Conservation (phyloP, 2,329 filamentous ascomycete genomes). For the Teratosphaeria nubilosa region DNA sequence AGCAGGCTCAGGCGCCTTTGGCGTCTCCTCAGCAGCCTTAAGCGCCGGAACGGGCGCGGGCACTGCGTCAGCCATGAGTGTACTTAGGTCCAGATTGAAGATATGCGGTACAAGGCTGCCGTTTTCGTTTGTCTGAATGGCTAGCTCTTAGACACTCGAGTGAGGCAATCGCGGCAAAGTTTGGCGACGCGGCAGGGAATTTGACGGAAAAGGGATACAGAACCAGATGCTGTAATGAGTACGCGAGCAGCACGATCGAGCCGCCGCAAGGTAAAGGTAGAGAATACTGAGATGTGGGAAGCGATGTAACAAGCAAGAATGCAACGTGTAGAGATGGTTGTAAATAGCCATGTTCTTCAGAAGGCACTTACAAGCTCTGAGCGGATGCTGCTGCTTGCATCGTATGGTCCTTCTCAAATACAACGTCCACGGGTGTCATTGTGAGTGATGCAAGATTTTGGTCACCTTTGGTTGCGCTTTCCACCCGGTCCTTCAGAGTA, state of each 20-base stretch:
- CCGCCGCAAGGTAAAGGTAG: conserved; percentile 38
- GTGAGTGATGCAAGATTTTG: neutral
- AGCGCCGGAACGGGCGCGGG: neutral
- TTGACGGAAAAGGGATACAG: neutral
- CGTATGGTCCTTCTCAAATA: neutral
- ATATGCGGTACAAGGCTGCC: neutral
- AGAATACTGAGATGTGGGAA: neutral
- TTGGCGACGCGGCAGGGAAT: neutral
- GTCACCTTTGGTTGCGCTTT: neutral
- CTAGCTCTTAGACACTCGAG: neutral
- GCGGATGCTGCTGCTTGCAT: neutral
- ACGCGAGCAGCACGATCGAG: conserved; percentile 63
- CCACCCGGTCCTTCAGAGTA: too few relatives aligned
- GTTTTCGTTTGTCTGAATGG: neutral
- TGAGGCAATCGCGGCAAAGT: neutral
- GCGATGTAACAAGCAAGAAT: neutral
- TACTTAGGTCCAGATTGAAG: neutral
- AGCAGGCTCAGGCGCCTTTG: neutral
- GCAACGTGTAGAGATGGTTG: neutral
- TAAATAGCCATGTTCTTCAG: neutral
- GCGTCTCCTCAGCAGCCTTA: neutral
- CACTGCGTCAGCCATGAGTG: neutral
- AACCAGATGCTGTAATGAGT: neutral
- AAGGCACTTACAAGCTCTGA: neutral
- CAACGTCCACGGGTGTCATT: too few relatives aligned